Conservation (phyloP, 495 filamentous ascomycete genomes). For the Aspergillus taichungensis region DNA sequence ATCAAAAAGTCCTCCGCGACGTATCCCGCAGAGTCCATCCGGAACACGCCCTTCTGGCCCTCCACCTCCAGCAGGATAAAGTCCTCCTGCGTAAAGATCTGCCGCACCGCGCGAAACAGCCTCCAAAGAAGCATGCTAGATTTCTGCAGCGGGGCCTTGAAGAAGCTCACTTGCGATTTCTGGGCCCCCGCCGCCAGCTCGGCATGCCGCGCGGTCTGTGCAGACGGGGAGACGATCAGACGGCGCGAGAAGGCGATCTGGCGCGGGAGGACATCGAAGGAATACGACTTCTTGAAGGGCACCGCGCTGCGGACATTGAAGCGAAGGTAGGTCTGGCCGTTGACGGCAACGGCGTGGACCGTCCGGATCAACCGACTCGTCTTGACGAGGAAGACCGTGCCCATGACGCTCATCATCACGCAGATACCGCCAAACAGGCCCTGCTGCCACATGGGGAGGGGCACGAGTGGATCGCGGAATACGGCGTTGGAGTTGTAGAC, state of each 20-base stretch:
- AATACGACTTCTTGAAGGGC: constrained; percentile 33
- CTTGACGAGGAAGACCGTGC: constrained; percentile 29
- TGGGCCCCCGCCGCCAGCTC: background rate
- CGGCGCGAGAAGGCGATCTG: constrained; percentile 32
- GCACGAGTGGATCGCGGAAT: constrained; percentile 25
- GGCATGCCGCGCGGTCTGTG: constrained; percentile 11
- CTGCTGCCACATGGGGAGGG: constrained; percentile 32
- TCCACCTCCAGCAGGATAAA: constrained; percentile 37
- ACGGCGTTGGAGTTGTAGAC: constrained; percentile 43
- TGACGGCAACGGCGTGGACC: constrained; percentile 26
- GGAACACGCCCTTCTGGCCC: constrained; percentile 29
- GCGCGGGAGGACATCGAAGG: constrained; percentile 28
- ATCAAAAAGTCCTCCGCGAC: constrained; percentile 30
- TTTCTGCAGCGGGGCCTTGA: constrained; percentile 30
- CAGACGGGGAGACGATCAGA: constrained; percentile 19
- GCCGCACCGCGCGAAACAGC: constrained; percentile 30
- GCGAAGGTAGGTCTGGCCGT: constrained; percentile 23
- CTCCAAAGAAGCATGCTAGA: constrained; percentile 26
- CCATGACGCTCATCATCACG: constrained; percentile 36
- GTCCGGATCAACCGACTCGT: constrained; percentile 26
- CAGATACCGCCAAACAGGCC: constrained; percentile 31
- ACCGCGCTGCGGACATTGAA: constrained; percentile 32
- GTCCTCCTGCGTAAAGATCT: constrained; percentile 37
- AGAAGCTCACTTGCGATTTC: constrained; percentile 17
- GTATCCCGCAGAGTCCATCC: constrained; percentile 33